Evolutionary conservation across 768 basidiomycete species (phyloP), one percentile per base, ranked within the genome.

Genomic region (Phanerochaete sordida): DNA sequence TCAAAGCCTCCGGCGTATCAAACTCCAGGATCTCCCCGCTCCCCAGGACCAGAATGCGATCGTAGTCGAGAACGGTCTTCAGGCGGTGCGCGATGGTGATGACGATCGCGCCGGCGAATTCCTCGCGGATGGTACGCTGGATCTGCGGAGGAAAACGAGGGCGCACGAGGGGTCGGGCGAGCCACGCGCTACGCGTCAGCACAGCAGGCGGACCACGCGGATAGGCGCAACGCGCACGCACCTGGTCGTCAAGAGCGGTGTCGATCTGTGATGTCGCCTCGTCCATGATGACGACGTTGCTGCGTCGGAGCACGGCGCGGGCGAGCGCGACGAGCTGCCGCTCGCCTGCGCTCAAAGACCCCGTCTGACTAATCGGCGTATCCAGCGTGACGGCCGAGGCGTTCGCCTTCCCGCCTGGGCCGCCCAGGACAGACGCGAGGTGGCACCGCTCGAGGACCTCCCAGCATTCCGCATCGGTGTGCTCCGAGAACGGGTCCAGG

Each of bases 1-100:
- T 74, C 51, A 95, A 73, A 19, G 69, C 75, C 43, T 68, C 72
- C 0, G 93, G 92, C 9, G 82, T 76, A 58, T 87, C 93, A 69
- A 85, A 93, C 67, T 95, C 91, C n/a, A 85, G 71, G 46, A 95
- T 78, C 58, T 81, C 77, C 1, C 92, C 92, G 19, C 81, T 78
- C 56, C 85, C 87, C 23, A 91, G 73, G n/a, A 93, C 87, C 65
- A 92, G 74, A 65, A 94, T 77, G 15, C 86, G 77, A 73, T 86
- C 84, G 71, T 91, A 84, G 70, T 92, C 86, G 62, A 92, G 84
- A 57, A 91, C 84, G 0, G 90, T 91, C 68, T 84, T 84, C 23
- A 91, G 75, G 15, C 89, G 77, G 74, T 93, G 92, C 3, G 93
- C 93, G 58, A 94, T 93, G 9, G 90, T 92, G 37, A 95, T 82